A percentile compares a stretch with the other conserved stretches of the same genome.
These are phyloP conservation scores for Penicillium parvum DNA, from an alignment of 495 filamentous ascomycete genomes.

Conservation along the genomic window DNA sequence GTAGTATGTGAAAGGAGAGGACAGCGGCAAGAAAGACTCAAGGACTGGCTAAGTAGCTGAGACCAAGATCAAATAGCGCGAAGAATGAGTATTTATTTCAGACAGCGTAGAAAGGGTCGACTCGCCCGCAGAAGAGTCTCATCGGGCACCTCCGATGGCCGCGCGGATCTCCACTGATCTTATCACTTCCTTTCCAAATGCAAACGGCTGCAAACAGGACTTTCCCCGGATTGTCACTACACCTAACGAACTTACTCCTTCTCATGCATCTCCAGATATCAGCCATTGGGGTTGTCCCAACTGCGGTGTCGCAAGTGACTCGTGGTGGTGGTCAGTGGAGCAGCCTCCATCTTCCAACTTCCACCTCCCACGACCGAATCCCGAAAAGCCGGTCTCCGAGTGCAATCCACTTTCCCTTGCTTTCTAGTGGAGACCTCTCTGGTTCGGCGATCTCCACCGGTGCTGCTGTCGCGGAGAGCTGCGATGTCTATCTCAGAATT, in stretches of 20 bases:
- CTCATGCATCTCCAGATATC: conserved; percentile 16
- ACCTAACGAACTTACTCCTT: too few species aligned
- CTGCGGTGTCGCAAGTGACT: not conserved
- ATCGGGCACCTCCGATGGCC: conserved; percentile 47
- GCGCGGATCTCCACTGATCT: conserved; percentile 35
- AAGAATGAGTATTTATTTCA: conserved; percentile 15
- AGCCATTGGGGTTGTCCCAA: conserved; percentile 1
- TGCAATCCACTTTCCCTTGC: conserved; percentile 1
- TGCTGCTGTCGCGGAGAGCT: not conserved
- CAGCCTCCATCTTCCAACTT: conserved; percentile 6
- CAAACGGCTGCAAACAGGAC: not conserved
- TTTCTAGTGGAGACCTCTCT: not conserved
- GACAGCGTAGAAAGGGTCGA: conserved; percentile 14
- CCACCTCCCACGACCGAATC: conserved; percentile 12
- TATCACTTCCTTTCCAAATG: too few species aligned
- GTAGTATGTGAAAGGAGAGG: not conserved
- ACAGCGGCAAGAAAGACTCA: too few species aligned
- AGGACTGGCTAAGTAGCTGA: too few species aligned
- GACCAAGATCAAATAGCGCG: too few species aligned
- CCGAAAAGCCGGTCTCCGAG: conserved; percentile 22
- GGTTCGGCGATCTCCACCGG: conserved; percentile 8
- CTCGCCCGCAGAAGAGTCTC: conserved; percentile 9
- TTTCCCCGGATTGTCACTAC: not conserved
- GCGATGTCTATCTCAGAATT: conserved; percentile 1
- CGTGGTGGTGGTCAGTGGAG: conserved; percentile 4